Evolutionary conservation across 768 basidiomycete genomes (phyloP).

Genomic region (Mycena epipterygia): DNA sequence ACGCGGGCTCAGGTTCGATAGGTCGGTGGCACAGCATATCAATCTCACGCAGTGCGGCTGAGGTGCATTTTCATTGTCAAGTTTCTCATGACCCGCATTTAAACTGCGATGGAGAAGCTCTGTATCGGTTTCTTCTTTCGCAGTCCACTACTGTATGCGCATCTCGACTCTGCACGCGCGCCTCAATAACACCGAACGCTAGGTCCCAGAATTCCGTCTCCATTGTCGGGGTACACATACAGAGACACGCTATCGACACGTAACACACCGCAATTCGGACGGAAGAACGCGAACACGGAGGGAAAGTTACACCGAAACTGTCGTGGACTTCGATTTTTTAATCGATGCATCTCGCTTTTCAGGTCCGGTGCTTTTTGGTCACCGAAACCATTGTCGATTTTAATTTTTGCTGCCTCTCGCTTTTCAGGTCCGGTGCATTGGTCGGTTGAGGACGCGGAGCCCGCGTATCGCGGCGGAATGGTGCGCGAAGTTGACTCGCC

Average conservation of each 20-base stretch:
- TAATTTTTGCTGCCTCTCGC: constrained; percentile 70
- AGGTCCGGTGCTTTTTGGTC: constrained; percentile 61
- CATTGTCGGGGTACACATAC: constrained; percentile 68
- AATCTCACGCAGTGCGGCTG: too few relatives aligned
- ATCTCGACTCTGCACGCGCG: too few relatives aligned
- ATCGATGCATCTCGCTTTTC: constrained; percentile 65
- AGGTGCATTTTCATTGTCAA: too few relatives aligned
- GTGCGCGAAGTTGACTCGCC: constrained; percentile 65
- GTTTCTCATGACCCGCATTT: constrained; percentile 80
- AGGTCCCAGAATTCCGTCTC: constrained; percentile 60
- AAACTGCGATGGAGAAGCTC: constrained; percentile 75
- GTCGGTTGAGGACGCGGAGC: constrained; percentile 73
- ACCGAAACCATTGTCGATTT: constrained; percentile 76
- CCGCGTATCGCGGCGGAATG: constrained; percentile 76
- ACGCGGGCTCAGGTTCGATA: constrained; percentile 58
- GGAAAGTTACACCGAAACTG: constrained; percentile 69
- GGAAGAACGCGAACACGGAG: constrained; percentile 51
- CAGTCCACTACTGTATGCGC: constrained; percentile 65
- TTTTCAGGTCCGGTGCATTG: constrained; percentile 62
- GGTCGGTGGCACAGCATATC: too few relatives aligned
- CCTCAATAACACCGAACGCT: too few relatives aligned
- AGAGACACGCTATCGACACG: constrained; percentile 65
- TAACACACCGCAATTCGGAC: constrained; percentile 50
- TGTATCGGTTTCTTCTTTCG: constrained; percentile 80
- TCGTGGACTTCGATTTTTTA: constrained; percentile 79